Percentiles rank a stretch among this genome's conserved stretches.
Evolutionary conservation across 345 rosid species (phyloP).

Genomic region (Euphorbia lathyris): DNA sequence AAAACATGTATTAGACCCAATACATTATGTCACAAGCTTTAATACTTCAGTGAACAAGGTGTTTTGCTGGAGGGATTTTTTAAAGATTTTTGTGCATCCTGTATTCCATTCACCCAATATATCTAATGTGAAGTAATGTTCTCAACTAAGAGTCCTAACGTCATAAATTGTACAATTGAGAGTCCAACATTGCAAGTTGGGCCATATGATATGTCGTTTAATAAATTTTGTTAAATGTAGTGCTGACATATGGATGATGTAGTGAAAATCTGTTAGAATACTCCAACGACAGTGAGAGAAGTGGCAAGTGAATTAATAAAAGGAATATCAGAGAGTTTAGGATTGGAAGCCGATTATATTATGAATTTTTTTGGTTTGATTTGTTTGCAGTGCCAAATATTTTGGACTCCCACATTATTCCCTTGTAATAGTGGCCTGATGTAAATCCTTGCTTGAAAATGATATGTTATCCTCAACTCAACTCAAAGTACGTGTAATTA

Average conservation of each 20-base stretch:
- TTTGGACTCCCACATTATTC: slow-evolving; percentile 13
- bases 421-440: neutral
- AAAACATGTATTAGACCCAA: slow-evolving; percentile 49
- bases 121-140: slow-evolving; percentile 31
- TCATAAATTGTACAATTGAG: too few relatives aligned
- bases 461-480: slow-evolving; percentile 20
- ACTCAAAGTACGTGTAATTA: slow-evolving; percentile 6
- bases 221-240: too few relatives aligned
- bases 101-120: slow-evolving; percentile 40
- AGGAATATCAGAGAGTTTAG: slow-evolving; percentile 55
- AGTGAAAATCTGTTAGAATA: slow-evolving; percentile 18
- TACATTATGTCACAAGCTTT: slow-evolving; percentile 55
- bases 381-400: neutral
- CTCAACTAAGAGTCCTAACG: too few relatives aligned
- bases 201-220: too few relatives aligned
- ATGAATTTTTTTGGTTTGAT: too few relatives aligned
- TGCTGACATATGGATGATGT: too few relatives aligned
- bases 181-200: too few relatives aligned
- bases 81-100: slow-evolving; percentile 44
- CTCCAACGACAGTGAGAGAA: slow-evolving; percentile 26
- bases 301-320: slow-evolving; percentile 30
- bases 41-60: slow-evolving; percentile 39
- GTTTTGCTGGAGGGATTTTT: slow-evolving; percentile 50
- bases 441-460: slow-evolving; percentile 17
- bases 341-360: slow-evolving; percentile 31